Evolutionary conservation across 1,139 yeast genomes (phyloP).

Genomic region (Debaryomycetaceae sp.): DNA sequence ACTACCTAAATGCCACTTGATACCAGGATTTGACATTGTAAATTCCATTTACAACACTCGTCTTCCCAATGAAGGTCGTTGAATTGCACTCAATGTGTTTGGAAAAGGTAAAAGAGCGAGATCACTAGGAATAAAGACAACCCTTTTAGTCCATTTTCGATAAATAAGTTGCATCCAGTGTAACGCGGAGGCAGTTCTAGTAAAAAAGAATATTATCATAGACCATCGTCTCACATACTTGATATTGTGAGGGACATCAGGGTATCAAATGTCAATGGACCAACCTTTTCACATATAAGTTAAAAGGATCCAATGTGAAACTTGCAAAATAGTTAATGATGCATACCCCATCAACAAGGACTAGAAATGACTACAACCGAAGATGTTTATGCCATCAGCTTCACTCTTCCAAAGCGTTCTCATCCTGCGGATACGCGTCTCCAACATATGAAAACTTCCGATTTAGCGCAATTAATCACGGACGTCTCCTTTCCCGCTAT

Average conservation of each 20-base stretch:
- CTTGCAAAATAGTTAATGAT: not conserved
- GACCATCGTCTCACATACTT: too few relatives aligned
- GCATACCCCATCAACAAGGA: not conserved
- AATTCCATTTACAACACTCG: not conserved
- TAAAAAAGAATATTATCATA: too few relatives aligned
- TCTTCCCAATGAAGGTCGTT: not conserved
- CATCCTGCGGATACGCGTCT: not conserved
- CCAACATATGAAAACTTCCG: not conserved
- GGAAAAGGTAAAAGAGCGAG: not conserved
- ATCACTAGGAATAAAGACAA: not conserved
- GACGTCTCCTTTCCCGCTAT: constrained; percentile 3
- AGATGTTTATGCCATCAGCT: not conserved
- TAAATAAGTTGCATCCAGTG: not conserved
- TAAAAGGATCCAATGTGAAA: not conserved
- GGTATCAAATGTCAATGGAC: not conserved
- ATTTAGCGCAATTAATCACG: not conserved
- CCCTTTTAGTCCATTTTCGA: not conserved
- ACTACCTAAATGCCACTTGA: not conserved
- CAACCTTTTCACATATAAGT: not conserved
- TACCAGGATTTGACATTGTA: not conserved
- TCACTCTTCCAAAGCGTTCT: not conserved
- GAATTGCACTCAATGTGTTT: not conserved
- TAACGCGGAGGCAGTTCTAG: not conserved
- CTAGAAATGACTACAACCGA: not conserved
- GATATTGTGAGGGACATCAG: not conserved